Base-by-base conservation (phyloP, 1,284 basidiomycete genomes). In the Crocinoboletus sp. region DNA sequence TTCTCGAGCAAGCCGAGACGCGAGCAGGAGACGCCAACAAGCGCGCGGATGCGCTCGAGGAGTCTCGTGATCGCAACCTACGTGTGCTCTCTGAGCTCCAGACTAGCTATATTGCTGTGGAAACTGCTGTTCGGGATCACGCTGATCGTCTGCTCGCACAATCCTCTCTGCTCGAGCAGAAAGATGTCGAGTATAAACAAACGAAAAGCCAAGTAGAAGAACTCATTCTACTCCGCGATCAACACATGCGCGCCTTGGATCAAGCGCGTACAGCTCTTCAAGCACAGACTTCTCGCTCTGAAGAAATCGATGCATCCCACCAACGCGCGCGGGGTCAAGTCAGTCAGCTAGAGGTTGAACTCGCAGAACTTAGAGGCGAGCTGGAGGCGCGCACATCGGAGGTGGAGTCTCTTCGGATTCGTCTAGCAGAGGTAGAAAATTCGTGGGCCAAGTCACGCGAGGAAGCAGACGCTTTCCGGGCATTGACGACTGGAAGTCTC, bases 371-470 rank as follows among this genome's bases (percentile, higher is more conserved):
- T 8, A 81, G 81, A 36, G 79, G 79, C 11, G 91, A 94, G 45
- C 69, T 94, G 6, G 91, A 95, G 62, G 68, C 78, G 19, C 76
- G 80, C 45, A 76, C 75, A 2, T 69, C 77, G 1, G 92, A 94
- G 62, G 76, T 81, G 7, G 90, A 93, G 50, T 65, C 76, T n/a
- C 73, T 83, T 1, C 74, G 78, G 32, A 66, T 71, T 9, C 75
- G 83, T 42, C 68, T 90, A 35, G 71, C 75, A 17, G 89, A 94
- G 50, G 80, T 84, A 12, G 89, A 94, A 64, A 88, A 86, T 55
- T 79, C 85, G 9, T 94, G 89, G 85, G 78, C 88, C 23, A 88
- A 88, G 63, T 89, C 89, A 30, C 80, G 91, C 9, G 89, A 94
- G 65, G 93, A 96, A 69, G 89, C 90, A 5, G 89, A 93, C 61